Evolutionary conservation across 805 yeast genomes (phyloP).

Genomic region (Candida coquimbonensis): DNA sequence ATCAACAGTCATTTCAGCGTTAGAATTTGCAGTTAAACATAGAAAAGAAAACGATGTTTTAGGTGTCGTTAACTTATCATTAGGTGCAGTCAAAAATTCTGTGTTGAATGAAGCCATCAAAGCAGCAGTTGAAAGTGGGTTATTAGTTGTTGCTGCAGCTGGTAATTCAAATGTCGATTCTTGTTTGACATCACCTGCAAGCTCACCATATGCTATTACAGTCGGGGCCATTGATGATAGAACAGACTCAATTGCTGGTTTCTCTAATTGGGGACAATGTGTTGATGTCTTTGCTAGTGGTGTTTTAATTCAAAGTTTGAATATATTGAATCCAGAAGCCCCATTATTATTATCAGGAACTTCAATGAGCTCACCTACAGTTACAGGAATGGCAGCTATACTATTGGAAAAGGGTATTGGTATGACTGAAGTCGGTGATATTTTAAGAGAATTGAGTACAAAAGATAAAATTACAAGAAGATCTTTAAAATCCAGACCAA

Average conservation of each 20-base stretch:
- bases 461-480: conserved; percentile 39
- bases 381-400: conserved; percentile 58
- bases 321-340: conserved; percentile 22
- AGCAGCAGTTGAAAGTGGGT: conserved; percentile 68
- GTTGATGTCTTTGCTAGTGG: conserved; percentile 87
- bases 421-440: conserved; percentile 33
- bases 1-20: conserved; percentile 55
- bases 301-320: conserved; percentile 52
- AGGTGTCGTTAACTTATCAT: conserved; percentile 72
- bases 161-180: conserved; percentile 80
- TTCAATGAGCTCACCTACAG: conserved; percentile 74
- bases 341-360: conserved; percentile 53
- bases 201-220: conserved; percentile 62
- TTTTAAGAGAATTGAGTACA: conserved; percentile 40
- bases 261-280: conserved; percentile 92
- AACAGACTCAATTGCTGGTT: conserved; percentile 61
- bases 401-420: conserved; percentile 45
- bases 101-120: conserved; percentile 69
- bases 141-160: conserved; percentile 75
- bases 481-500: conserved; percentile 41
- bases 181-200: conserved; percentile 81
- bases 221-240: conserved; percentile 87
- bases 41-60: conserved; percentile 28
- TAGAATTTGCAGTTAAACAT: conserved; percentile 64
- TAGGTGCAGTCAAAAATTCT: conserved; percentile 66